Conservation (phyloP, 192 early-diverging fungal species). For the Podochytrium sp. region DNA sequence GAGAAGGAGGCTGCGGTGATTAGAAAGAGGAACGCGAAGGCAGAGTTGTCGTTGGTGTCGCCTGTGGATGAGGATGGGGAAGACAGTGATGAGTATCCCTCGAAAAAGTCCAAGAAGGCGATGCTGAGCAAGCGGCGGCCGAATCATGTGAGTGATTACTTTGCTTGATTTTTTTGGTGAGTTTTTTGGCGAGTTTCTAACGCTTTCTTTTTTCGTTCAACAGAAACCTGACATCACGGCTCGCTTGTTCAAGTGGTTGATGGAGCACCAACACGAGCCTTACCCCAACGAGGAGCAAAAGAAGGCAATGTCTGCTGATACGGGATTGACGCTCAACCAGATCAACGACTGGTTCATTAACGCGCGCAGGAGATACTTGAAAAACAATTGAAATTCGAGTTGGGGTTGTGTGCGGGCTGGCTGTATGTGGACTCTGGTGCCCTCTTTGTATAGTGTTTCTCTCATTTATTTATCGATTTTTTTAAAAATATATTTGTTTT, state of each 20-base stretch:
- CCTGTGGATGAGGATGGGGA: not conserved
- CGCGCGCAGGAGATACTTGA: slow-evolving; percentile 58
- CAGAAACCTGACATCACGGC: slow-evolving; percentile 39
- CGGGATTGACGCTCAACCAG: slow-evolving; percentile 63
- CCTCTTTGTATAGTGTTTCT: not conserved
- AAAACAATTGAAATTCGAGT: not conserved
- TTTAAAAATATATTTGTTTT: too few relatives aligned
- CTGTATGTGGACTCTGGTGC: too few relatives aligned
- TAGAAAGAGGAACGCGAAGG: not conserved
- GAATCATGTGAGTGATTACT: slow-evolving; percentile 10
- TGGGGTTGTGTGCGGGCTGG: not conserved
- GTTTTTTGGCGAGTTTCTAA: not conserved
- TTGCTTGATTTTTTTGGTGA: not conserved
- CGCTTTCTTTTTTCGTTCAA: not conserved
- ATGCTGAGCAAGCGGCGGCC: slow-evolving; percentile 13
- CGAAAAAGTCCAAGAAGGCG: not conserved
- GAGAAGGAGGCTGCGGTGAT: not conserved
- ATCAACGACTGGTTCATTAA: slow-evolving; percentile 83
- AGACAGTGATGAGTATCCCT: not conserved
- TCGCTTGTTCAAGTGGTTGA: slow-evolving; percentile 67
- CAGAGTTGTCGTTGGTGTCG: not conserved
- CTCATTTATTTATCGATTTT: not conserved
- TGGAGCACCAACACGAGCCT: slow-evolving; percentile 65
- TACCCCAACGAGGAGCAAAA: slow-evolving; percentile 75
- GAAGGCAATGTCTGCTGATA: slow-evolving; percentile 51